These are phyloP conservation scores for Raphanus sativus DNA, from an alignment of 345 rosid genomes.

Conservation along the genomic window DNA sequence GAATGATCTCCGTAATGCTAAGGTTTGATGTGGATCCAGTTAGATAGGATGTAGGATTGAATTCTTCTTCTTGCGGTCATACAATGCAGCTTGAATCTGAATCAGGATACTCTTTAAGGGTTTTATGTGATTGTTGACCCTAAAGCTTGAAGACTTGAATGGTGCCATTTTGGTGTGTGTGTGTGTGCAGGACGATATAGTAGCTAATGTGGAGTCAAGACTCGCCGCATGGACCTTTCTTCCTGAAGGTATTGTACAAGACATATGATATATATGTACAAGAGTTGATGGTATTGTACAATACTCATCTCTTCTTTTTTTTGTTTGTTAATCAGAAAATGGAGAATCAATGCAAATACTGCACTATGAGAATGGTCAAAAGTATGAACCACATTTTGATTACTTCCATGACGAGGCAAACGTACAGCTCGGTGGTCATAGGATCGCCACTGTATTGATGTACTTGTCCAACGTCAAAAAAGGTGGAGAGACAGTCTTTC, in stretches of 20 bases:
- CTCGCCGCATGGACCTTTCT: conserved; percentile 95
- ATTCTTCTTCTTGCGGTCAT: neutral
- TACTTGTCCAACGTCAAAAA: conserved; percentile 69
- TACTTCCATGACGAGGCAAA: conserved; percentile 73
- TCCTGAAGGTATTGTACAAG: conserved; percentile 52
- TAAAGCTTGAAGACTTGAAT: conserved; percentile 22
- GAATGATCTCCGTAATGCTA: neutral
- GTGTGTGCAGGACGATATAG: conserved; percentile 72
- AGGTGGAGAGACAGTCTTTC: conserved; percentile 97
- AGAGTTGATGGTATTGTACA: too few relatives aligned
- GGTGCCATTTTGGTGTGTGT: neutral
- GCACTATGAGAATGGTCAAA: conserved; percentile 83
- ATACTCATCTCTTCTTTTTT: conserved; percentile 12
- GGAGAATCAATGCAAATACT: conserved; percentile 88
- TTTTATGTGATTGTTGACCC: conserved; percentile 4
- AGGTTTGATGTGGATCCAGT: neutral
- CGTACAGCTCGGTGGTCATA: conserved; percentile 74
- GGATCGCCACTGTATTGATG: conserved; percentile 92
- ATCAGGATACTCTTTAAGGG: neutral
- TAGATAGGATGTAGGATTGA: neutral
- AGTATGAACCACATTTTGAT: conserved; percentile 93
- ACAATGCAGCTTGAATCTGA: neutral
- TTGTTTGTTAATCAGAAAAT: conserved; percentile 58
- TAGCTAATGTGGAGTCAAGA: conserved; percentile 64
- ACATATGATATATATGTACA: neutral